Conservation (phyloP, 208 protist genomes). For the Leishmania lainsoni region DNA sequence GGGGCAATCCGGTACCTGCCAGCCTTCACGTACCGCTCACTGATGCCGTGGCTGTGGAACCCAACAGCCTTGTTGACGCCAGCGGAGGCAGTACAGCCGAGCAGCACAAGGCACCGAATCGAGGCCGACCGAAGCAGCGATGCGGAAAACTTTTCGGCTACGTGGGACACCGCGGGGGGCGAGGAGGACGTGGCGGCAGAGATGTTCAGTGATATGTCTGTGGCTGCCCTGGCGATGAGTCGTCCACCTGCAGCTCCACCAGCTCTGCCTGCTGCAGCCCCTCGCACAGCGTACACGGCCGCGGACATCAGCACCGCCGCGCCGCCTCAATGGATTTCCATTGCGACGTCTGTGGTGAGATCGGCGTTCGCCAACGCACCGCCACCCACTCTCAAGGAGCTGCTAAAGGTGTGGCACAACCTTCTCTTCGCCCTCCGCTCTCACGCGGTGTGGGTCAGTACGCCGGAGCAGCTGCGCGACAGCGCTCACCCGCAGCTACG, state of each 20-base stretch:
- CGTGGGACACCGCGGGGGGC: background rate
- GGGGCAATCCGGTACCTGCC: conserved; percentile 47
- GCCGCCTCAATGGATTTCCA: conserved; percentile 7
- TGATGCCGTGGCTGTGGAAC: conserved; percentile 65
- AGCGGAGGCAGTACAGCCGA: background rate
- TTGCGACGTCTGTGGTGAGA: conserved; percentile 1
- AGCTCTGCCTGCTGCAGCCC: background rate
- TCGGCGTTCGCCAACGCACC: background rate
- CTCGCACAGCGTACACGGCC: background rate
- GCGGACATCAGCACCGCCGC: conserved; percentile 15
- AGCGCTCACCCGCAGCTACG: conserved; percentile 26
- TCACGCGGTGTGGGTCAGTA: conserved; percentile 20
- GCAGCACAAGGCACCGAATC: background rate
- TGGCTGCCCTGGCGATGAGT: conserved; percentile 3
- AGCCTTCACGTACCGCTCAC: conserved; percentile 38
- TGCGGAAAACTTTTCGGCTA: background rate
- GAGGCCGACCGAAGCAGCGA: background rate
- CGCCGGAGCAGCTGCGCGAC: conserved; percentile 8
- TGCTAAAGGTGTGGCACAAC: conserved; percentile 54
- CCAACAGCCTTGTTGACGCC: background rate
- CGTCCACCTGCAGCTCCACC: background rate
- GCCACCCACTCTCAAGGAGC: background rate
- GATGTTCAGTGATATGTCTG: conserved; percentile 13
- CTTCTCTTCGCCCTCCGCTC: conserved; percentile 45
- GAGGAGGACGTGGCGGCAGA: background rate